Percentiles rank a stretch among this genome's conserved stretches.
phyloP scores from a whole-genome alignment of 306 rosid genomes.

The Prunus padus region DNA sequence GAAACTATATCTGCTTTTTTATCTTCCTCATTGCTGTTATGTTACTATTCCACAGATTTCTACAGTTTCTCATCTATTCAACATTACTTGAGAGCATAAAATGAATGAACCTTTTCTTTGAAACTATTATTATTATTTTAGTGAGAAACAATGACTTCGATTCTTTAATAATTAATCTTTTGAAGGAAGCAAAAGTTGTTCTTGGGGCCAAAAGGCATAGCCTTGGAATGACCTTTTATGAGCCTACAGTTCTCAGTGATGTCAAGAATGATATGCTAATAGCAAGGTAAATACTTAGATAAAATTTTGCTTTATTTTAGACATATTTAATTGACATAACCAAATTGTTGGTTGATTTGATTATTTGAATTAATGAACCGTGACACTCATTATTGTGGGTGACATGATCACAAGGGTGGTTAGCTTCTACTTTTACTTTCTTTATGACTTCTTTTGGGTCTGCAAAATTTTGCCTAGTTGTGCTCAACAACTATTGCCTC shows the following conservation, averaged over 20 bases:
- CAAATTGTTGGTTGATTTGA: neutral
- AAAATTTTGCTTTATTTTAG: neutral
- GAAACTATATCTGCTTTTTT: neutral
- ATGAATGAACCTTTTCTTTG: neutral
- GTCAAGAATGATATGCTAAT: constrained; percentile 74
- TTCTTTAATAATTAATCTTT: constrained; percentile 24
- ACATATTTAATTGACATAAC: neutral
- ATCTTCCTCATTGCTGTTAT: neutral
- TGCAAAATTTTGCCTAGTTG: neutral
- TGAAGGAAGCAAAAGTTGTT: constrained; percentile 88
- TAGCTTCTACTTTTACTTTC: neutral
- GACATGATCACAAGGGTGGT: neutral
- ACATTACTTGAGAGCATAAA: neutral
- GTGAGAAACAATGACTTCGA: constrained; percentile 12
- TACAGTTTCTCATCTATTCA: constrained; percentile 22
- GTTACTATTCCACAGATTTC: too few species aligned
- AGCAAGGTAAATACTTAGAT: constrained; percentile 53
- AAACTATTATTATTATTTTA: neutral
- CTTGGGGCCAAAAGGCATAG: constrained; percentile 90
- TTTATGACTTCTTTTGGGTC: neutral
- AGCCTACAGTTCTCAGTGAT: constrained; percentile 75
- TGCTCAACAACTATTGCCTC: neutral
- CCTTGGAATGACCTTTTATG: constrained; percentile 85
- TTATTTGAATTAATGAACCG: constrained; percentile 2
- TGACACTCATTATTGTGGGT: neutral